Base-by-base conservation (phyloP, 768 basidiomycete species). In the Floccularia luteovirens region DNA sequence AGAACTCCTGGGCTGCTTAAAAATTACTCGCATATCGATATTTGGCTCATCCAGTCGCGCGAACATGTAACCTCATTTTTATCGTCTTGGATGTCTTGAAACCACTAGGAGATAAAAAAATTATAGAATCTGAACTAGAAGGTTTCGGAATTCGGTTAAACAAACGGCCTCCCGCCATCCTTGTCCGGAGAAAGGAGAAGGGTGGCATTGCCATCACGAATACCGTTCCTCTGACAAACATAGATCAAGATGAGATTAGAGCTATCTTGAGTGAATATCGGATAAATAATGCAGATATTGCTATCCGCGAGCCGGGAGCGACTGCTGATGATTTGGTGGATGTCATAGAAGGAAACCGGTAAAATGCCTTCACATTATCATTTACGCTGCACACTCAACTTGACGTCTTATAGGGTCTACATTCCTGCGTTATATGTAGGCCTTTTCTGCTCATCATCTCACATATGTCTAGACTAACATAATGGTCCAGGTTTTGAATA, bases 31-130 rank as follows among this genome's bases (percentile, higher is more conserved):
- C 41, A 38, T 32, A 31, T 31, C 39, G 38, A 44, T 38, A 39
- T 27, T 43, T 40, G 30, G 31, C 22, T 28, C 42, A 39, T 31
- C 31, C 63, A 90, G 96, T 99, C 48, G 94, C 96, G 5, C 81
- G 96, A 44, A 98, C 96, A 28, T 98, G 96, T 60, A 90, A 97
- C 60, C 80, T 98, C 24, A 97, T 99, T 45, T 98, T 98, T 63
- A 98, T 99, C 59, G 88, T 98, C 21, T 77, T 99, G 36, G 96
- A 99, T 54, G 96, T 99, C 20, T 76, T 96, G 24, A 99, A 98
- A 64, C 96, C 96, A n/a, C 77, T 98, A 13, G 88, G 85, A 19
- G 94, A 98, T 68, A 91, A 96, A 55, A 84, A 74, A 43, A 66
- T 96, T 52, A 90, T 99, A 43, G 91, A 97, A 62, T 54, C 70